Percentiles rank a stretch among this genome's conserved stretches.
Evolutionary conservation across 768 basidiomycete genomes (phyloP).

Genomic region (Boletus insuetus): DNA sequence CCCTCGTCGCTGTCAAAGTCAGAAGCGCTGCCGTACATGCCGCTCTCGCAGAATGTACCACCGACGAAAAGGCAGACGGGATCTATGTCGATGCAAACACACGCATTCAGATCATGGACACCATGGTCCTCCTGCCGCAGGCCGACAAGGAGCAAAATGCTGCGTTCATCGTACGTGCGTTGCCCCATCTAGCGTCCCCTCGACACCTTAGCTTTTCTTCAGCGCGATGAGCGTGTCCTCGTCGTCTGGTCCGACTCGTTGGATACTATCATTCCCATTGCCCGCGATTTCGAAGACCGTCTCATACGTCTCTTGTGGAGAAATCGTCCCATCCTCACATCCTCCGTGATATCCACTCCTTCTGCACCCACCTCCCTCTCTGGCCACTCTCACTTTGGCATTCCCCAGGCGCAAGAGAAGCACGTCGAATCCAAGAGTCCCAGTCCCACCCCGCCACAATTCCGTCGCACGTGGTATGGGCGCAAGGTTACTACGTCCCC

Average conservation of each 20-base stretch:
- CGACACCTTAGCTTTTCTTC: background rate
- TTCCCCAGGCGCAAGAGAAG: conserved; percentile 17
- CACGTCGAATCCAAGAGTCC: conserved; percentile 11
- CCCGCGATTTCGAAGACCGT: conserved; percentile 53
- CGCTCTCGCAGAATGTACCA: conserved; percentile 40
- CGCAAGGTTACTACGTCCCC: conserved; percentile 43
- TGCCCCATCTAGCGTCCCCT: background rate
- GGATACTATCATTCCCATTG: conserved; percentile 61
- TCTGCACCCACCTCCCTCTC: conserved; percentile 35
- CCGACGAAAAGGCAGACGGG: conserved; percentile 33
- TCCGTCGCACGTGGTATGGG: conserved; percentile 61
- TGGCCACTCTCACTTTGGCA: conserved; percentile 35
- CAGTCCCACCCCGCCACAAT: conserved; percentile 27
- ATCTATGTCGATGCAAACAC: conserved; percentile 51
- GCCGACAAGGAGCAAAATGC: conserved; percentile 35
- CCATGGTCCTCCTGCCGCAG: conserved; percentile 70
- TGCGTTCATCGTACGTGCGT: conserved; percentile 68
- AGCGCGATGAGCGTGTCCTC: conserved; percentile 82
- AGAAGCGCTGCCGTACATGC: conserved; percentile 50
- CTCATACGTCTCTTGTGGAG: conserved; percentile 59
- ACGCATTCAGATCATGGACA: conserved; percentile 81
- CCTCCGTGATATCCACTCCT: conserved; percentile 26
- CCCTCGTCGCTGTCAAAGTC: conserved; percentile 54
- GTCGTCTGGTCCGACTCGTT: conserved; percentile 83
- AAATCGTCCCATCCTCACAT: conserved; percentile 27